Evolutionary conservation across 345 rosid species (phyloP), one percentile per base, ranked within the genome.

Genomic region (Eucalyptus cloeziana): DNA sequence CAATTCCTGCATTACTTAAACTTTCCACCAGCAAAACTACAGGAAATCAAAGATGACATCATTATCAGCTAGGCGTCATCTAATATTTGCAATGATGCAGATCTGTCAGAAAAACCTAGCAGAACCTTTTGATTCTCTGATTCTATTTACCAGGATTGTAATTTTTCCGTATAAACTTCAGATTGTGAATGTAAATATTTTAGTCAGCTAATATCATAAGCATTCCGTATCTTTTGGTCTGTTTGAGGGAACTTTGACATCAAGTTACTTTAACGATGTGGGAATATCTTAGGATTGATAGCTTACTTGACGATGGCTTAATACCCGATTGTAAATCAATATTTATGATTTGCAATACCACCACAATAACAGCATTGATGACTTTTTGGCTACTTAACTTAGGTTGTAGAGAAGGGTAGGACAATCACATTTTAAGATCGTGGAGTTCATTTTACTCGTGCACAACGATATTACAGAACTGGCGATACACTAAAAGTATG

Each of bases 381-480:
- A 31, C 27, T 52, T 87, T 81, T 30, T 43, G n/a, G 40, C 30
- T 21, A n/a, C 86, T 21, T 86, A 97, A n/a, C 86, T 21, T 86
- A 97, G 60, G 99, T 92, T 93, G 88, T 94, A 60, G n/a, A 43
- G 94, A 90, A 5, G 96, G 91, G 4, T 88, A 89, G 5, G 93
- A 92, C 8, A 86, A 88, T 17, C 93, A 90, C 81, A 93, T 94
- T 7, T 92, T 64, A 93, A 90, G 67, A 95, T 95, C 40, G 91
- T 93, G 7, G 95, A 97, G 94, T 5, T 13, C 62, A 1, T 56
- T 71, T 0, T 91, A 95, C 86, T 95, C 94, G 94, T 24, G 96
- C 96, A 17, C 98, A 93, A 31, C 95, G 98, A 98, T 97, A 86
- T 79, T 96, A 96, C 50, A 90, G 96, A 81, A 96, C 95, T 22